phyloP scores from a whole-genome alignment of 768 basidiomycete species.

The Xerocomellus dryophilus region DNA sequence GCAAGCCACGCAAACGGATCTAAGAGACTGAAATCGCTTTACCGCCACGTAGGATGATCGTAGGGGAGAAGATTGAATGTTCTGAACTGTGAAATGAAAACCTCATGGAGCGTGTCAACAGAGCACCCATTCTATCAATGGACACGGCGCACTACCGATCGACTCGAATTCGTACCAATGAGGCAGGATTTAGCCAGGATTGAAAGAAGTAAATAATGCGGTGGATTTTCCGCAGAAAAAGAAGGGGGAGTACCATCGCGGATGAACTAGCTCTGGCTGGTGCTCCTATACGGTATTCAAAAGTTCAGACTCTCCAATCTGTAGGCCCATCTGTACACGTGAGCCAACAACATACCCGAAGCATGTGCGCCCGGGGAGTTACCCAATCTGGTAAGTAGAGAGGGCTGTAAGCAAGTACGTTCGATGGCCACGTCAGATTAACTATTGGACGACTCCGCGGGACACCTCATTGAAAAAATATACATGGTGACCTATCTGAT shows the following conservation, averaged over 20 bases:
- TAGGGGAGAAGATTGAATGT: not conserved
- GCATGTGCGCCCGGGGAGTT: not conserved
- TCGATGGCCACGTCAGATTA: not conserved
- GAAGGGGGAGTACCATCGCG: not conserved
- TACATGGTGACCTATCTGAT: not conserved
- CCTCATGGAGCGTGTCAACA: not conserved
- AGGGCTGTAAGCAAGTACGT: too few species aligned
- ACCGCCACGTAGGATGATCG: not conserved
- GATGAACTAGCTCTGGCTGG: not conserved
- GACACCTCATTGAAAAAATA: not conserved
- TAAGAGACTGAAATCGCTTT: not conserved
- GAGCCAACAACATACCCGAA: not conserved
- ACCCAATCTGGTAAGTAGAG: not conserved
- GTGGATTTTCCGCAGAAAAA: not conserved
- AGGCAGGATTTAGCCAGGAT: not conserved
- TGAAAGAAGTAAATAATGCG: not conserved
- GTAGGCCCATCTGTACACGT: not conserved
- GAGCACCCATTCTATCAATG: not conserved
- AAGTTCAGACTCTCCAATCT: not conserved
- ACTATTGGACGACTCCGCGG: constrained; percentile 6
- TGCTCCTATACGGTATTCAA: not conserved
- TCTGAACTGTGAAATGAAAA: constrained; percentile 2
- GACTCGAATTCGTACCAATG: not conserved
- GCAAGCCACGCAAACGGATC: not conserved
- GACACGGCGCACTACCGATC: not conserved